Evolutionary conservation across 2,329 filamentous ascomycete genomes (phyloP).

Genomic region (Hypocrella siamensis): DNA sequence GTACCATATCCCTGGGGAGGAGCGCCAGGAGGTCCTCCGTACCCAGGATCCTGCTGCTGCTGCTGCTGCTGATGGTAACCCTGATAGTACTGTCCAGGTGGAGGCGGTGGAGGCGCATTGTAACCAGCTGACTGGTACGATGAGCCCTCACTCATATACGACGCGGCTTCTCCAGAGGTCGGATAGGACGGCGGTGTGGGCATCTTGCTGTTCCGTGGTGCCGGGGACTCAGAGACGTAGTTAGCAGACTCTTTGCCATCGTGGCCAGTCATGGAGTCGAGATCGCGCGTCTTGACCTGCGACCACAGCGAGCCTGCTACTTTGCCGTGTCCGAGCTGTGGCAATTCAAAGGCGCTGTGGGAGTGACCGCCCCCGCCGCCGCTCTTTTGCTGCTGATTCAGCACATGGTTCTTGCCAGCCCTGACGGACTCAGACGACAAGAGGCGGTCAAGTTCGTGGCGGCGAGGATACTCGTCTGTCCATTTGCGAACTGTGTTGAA

Average conservation of each 20-base stretch:
- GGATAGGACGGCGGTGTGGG: constrained; percentile 17
- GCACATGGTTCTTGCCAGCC: constrained; percentile 63
- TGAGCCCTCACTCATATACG: constrained; percentile 11
- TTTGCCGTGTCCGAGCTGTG: constrained; percentile 36
- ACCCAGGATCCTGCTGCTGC: constrained; percentile 2
- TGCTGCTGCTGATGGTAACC: constrained; percentile 16
- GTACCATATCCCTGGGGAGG: constrained; percentile 8
- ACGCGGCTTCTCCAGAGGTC: constrained; percentile 19
- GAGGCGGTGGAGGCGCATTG: constrained; percentile 17
- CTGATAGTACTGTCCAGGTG: constrained; percentile 14
- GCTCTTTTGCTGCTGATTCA: constrained; percentile 17
- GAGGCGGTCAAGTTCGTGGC: constrained; percentile 54
- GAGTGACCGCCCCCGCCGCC: constrained; percentile 17
- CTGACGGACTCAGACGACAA: constrained; percentile 74
- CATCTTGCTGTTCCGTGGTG: constrained; percentile 14
- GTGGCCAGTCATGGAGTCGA: constrained; percentile 36
- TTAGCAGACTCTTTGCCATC: constrained; percentile 22
- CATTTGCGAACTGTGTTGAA: constrained; percentile 72
- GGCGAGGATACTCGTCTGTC: constrained; percentile 54
- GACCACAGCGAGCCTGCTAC: constrained; percentile 44
- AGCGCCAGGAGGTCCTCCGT: constrained; percentile 8
- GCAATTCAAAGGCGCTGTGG: constrained; percentile 29
- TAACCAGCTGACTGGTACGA: constrained; percentile 11
- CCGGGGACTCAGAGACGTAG: constrained; percentile 23
- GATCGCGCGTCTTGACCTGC: constrained; percentile 42